Evolutionary conservation across 805 yeast species (phyloP).

Genomic region (Blastobotrys peoriensis): DNA sequence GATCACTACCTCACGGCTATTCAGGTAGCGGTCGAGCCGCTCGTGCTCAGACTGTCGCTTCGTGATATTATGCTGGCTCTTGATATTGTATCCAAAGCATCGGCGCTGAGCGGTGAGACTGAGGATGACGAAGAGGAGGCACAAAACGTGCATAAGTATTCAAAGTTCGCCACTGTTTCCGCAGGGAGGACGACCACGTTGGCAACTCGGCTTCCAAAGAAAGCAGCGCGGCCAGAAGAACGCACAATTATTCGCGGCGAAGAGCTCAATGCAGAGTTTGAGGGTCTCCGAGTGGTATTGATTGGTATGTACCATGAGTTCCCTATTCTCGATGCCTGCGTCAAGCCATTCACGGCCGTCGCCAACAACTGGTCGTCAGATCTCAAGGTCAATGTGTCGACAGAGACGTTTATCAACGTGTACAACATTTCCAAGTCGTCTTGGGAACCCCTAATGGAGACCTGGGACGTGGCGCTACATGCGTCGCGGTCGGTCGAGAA

Average conservation of each 20-base stretch:
- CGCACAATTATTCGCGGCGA: constrained; percentile 55
- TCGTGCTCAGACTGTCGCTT: constrained; percentile 73
- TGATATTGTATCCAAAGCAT: constrained; percentile 65
- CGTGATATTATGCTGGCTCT: constrained; percentile 81
- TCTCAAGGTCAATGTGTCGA: constrained; percentile 58
- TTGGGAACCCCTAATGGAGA: constrained; percentile 88
- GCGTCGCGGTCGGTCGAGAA: constrained; percentile 45
- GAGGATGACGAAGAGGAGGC: background rate
- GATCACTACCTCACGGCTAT: constrained; percentile 56
- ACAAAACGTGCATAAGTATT: constrained; percentile 12
- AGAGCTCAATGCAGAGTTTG: constrained; percentile 56
- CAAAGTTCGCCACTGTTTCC: constrained; percentile 10
- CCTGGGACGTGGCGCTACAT: constrained; percentile 75
- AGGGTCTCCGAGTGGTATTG: constrained; percentile 73
- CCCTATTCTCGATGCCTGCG: constrained; percentile 74
- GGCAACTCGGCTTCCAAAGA: background rate
- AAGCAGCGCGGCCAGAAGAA: constrained; percentile 1
- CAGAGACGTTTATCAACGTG: constrained; percentile 66
- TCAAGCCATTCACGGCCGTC: constrained; percentile 59
- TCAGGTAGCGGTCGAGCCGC: constrained; percentile 69
- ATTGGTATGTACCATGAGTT: constrained; percentile 90
- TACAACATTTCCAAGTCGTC: constrained; percentile 83
- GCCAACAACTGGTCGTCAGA: constrained; percentile 87
- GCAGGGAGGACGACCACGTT: constrained; percentile 7
- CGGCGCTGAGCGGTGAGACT: constrained; percentile 38